Evolutionary conservation across 192 early-diverging fungal genomes (phyloP).

Genomic region (Coemansia sp.): DNA sequence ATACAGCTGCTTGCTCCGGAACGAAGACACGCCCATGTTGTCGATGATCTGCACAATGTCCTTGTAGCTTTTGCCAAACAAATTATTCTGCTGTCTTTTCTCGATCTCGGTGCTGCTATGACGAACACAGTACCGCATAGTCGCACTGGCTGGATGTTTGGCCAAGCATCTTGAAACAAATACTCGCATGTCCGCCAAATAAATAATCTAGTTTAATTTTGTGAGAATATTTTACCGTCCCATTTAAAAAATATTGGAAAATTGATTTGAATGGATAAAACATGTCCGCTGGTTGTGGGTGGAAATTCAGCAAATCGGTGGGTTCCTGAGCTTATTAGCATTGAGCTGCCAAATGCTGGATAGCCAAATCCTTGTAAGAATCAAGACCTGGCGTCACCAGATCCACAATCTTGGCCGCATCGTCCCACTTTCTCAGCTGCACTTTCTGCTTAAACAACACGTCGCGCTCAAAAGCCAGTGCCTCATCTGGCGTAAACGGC

Average conservation of each 20-base stretch:
- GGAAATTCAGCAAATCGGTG: neutral
- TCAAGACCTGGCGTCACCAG: constrained; percentile 51
- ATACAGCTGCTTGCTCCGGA: constrained; percentile 39
- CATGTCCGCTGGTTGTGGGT: constrained; percentile 2
- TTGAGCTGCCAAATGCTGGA: constrained; percentile 26
- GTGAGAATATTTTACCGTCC: neutral
- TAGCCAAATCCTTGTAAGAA: constrained; percentile 45
- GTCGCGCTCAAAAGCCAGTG: constrained; percentile 50
- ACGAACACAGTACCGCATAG: neutral
- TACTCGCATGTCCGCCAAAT: neutral
- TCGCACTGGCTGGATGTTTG: neutral
- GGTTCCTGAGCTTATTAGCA: neutral
- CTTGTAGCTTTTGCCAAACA: constrained; percentile 39
- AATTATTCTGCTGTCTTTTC: constrained; percentile 1
- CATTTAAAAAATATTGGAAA: neutral
- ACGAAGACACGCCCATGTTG: constrained; percentile 12
- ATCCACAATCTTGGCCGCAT: constrained; percentile 51
- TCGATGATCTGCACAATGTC: constrained; percentile 12
- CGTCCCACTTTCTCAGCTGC: constrained; percentile 59
- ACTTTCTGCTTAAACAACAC: constrained; percentile 57
- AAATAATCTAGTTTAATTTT: neutral
- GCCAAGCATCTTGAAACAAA: neutral
- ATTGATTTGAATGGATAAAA: neutral
- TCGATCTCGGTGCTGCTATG: neutral
- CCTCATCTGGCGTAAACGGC: constrained; percentile 47